These are phyloP conservation scores for Lodderomyces jiufengensis DNA, from an alignment of 1,139 yeast genomes.

Conservation along the genomic window DNA sequence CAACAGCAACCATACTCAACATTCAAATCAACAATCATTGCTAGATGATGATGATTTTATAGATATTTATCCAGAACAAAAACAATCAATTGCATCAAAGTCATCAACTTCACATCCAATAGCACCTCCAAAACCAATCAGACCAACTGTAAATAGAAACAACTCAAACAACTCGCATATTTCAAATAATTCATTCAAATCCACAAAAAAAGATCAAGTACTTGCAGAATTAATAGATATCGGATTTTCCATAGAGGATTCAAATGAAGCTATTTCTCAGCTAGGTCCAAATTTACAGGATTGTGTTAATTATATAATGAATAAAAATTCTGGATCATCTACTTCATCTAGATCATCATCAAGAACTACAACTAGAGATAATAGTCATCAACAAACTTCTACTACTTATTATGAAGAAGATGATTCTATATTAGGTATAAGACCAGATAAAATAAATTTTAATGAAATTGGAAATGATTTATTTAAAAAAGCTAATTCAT, in stretches of 20 bases:
- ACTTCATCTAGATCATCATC: constrained; percentile 6
- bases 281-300: constrained; percentile 60
- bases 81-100: constrained; percentile 8
- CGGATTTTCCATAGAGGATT: constrained; percentile 66
- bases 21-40: constrained; percentile 16
- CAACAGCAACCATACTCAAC: constrained; percentile 1
- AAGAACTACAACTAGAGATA: constrained; percentile 15
- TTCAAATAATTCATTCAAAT: background rate
- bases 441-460: constrained; percentile 30
- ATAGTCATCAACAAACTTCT: constrained; percentile 1
- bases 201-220: constrained; percentile 40
- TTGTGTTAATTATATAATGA: constrained; percentile 70
- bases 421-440: constrained; percentile 14
- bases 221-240: constrained; percentile 74
- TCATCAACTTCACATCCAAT: constrained; percentile 1
- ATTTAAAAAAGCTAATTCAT: constrained; percentile 57
- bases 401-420: constrained; percentile 5
- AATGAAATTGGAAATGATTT: constrained; percentile 63
- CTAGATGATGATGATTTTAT: constrained; percentile 41
- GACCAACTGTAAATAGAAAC: background rate
- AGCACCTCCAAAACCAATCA: constrained; percentile 1
- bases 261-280: constrained; percentile 55
- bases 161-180: constrained; percentile 1
- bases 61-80: constrained; percentile 30
- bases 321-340: constrained; percentile 11